phyloP scores from a whole-genome alignment of 2,329 filamentous ascomycete species.

The Alternaria longipes region DNA sequence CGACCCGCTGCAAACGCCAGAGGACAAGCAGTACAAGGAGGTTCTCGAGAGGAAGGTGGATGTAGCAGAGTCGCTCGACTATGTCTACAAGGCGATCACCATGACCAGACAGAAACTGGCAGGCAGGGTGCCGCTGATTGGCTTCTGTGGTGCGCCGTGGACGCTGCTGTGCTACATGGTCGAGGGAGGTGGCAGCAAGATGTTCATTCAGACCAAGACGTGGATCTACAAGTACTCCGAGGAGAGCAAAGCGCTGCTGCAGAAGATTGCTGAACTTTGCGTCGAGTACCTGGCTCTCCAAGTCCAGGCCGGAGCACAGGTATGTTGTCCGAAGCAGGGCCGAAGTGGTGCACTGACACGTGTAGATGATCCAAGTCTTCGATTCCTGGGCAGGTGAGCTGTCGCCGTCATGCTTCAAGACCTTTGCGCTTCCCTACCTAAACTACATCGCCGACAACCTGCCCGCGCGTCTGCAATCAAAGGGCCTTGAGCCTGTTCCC shows the following conservation, averaged over 20 bases:
- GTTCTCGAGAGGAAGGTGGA: slow-evolving; percentile 82
- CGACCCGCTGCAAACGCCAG: slow-evolving; percentile 78
- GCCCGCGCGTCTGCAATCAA: slow-evolving; percentile 75
- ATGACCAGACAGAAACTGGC: slow-evolving; percentile 86
- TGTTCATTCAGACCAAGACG: slow-evolving; percentile 93
- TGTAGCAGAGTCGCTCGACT: slow-evolving; percentile 83
- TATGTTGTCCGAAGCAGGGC: slow-evolving; percentile 50
- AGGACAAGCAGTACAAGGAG: slow-evolving; percentile 82
- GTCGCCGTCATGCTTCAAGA: slow-evolving; percentile 81
- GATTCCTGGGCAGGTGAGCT: slow-evolving; percentile 98
- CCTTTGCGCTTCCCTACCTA: slow-evolving; percentile 87
- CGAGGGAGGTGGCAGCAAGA: slow-evolving; percentile 93
- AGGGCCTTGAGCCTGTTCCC: slow-evolving; percentile 81
- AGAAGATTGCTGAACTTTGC: slow-evolving; percentile 93
- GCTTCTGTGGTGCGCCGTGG: slow-evolving; percentile 97
- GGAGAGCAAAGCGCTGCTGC: slow-evolving; percentile 80
- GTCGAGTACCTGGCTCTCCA: slow-evolving; percentile 94
- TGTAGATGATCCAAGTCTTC: slow-evolving; percentile 88
- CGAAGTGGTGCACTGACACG: slow-evolving; percentile 22
- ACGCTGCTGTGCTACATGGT: slow-evolving; percentile 99
- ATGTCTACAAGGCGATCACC: slow-evolving; percentile 96
- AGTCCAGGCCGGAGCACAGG: slow-evolving; percentile 91
- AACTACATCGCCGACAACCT: slow-evolving; percentile 83
- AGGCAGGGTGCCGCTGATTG: slow-evolving; percentile 90
- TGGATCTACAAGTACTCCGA: slow-evolving; percentile 93